phyloP scores from a whole-genome alignment of 805 yeast species.

The Teunomyces kruisii region DNA sequence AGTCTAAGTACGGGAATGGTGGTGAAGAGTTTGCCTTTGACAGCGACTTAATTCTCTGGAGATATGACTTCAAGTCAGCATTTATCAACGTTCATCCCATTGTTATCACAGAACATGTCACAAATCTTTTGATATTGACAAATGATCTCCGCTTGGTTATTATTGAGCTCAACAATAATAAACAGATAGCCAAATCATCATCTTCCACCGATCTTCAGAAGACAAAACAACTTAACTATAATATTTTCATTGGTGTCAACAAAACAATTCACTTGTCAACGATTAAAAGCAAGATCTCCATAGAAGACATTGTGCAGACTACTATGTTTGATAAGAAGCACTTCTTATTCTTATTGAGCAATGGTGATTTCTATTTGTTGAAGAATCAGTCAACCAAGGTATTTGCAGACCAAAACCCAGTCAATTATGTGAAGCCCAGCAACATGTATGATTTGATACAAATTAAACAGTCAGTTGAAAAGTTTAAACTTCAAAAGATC shows the following conservation, averaged over 20 bases:
- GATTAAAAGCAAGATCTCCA: slow-evolving; percentile 25
- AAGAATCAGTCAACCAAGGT: slow-evolving; percentile 25
- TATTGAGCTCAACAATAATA: slow-evolving; percentile 19
- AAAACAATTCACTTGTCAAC: slow-evolving; percentile 36
- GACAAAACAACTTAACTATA: slow-evolving; percentile 15
- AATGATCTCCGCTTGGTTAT: slow-evolving; percentile 28
- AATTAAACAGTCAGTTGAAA: slow-evolving; percentile 30
- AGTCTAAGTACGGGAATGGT: slow-evolving; percentile 33
- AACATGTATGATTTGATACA: slow-evolving; percentile 37
- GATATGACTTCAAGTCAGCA: slow-evolving; percentile 29
- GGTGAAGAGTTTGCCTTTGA: slow-evolving; percentile 32
- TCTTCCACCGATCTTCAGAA: slow-evolving; percentile 2
- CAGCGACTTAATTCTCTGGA: slow-evolving; percentile 40
- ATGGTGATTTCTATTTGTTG: slow-evolving; percentile 40
- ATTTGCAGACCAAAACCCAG: slow-evolving; percentile 4
- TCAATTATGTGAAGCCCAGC: slow-evolving; percentile 14
- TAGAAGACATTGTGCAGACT: slow-evolving; percentile 22
- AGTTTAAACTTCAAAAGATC: slow-evolving; percentile 26
- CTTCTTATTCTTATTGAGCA: slow-evolving; percentile 33
- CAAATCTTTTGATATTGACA: slow-evolving; percentile 27
- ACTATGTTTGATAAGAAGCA: slow-evolving; percentile 29
- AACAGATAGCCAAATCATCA: slow-evolving; percentile 8
- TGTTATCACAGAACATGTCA: background rate
- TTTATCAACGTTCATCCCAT: slow-evolving; percentile 20
- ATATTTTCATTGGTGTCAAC: slow-evolving; percentile 28